These are phyloP conservation scores for Citrus inodora DNA, from an alignment of 345 rosid genomes.

Conservation along the genomic window DNA sequence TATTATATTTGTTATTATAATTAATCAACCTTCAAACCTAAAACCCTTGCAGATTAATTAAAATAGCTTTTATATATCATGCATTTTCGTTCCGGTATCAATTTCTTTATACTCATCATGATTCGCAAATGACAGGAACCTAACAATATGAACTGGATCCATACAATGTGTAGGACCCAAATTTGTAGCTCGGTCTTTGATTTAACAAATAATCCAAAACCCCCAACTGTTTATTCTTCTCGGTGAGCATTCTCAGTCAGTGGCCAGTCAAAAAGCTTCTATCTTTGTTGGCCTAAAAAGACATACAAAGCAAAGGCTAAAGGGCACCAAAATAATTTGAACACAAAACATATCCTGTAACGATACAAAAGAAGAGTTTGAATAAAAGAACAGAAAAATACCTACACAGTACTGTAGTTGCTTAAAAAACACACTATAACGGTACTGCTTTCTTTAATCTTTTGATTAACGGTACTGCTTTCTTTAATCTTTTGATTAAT, in stretches of 20 bases:
- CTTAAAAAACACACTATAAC: conserved; percentile 34
- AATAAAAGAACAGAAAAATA: conserved; percentile 21
- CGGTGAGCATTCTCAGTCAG: conserved; percentile 12
- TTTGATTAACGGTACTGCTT: not conserved
- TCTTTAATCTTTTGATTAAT: no score
- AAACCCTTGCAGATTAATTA: not conserved
- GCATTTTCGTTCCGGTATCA: not conserved
- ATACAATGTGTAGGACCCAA: not conserved
- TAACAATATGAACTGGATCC: not conserved
- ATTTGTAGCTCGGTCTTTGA: not conserved
- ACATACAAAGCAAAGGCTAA: conserved; percentile 32
- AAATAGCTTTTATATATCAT: not conserved
- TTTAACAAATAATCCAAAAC: conserved; percentile 31
- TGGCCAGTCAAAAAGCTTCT: conserved; percentile 52
- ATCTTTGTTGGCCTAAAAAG: conserved; percentile 58
- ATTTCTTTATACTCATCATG: not conserved
- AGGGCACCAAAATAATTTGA: conserved; percentile 36
- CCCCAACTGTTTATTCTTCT: conserved; percentile 29
- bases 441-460: no score
- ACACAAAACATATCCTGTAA: conserved; percentile 36
- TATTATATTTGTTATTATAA: no score
- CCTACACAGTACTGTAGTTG: conserved; percentile 2
- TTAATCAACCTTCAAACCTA: not conserved
- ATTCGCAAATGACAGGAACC: conserved; percentile 1
- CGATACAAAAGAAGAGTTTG: conserved; percentile 46